Percentiles rank a stretch among this genome's conserved stretches.
phyloP scores from a whole-genome alignment of 1,284 basidiomycete species.

The Cryptococcus sp. region DNA sequence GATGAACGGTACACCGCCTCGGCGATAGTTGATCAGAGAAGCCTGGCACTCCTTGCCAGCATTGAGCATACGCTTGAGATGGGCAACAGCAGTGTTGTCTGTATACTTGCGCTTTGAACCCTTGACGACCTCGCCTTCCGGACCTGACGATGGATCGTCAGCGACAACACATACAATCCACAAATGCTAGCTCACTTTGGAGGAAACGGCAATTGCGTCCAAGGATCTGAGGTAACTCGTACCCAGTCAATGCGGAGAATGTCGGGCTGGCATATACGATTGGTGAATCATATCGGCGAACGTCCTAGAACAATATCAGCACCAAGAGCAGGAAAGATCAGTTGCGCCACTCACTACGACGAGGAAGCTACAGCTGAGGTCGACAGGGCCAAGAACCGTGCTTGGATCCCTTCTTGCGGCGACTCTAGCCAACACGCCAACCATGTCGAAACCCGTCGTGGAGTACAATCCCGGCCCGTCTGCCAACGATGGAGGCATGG shows the following conservation, averaged over 20 bases:
- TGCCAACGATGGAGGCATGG: slow-evolving; percentile 26
- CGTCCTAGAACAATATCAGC: slow-evolving; percentile 57
- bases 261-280: slow-evolving; percentile 84
- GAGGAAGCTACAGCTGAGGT: slow-evolving; percentile 84
- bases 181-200: slow-evolving; percentile 32
- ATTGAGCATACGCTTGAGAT: slow-evolving; percentile 66
- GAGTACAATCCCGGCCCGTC: slow-evolving; percentile 66
- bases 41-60: slow-evolving; percentile 85
- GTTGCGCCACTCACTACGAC: slow-evolving; percentile 60
- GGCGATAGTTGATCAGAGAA: slow-evolving; percentile 82
- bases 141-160: slow-evolving; percentile 66
- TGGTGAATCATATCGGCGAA: slow-evolving; percentile 74
- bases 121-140: slow-evolving; percentile 65
- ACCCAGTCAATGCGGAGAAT: slow-evolving; percentile 82
- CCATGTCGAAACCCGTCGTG: slow-evolving; percentile 82
- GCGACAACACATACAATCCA: slow-evolving; percentile 76
- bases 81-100: slow-evolving; percentile 67
- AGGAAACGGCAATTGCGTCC: slow-evolving; percentile 84
- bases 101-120: slow-evolving; percentile 70
- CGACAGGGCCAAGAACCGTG: slow-evolving; percentile 83
- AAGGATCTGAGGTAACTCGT: slow-evolving; percentile 73
- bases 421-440: slow-evolving; percentile 77
- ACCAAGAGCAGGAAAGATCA: neutral
- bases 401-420: slow-evolving; percentile 72
- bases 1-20: slow-evolving; percentile 80